A percentile compares a stretch with the other conserved stretches of the same genome.
phyloP scores from a whole-genome alignment of 129 eudicot species.

The Gnaphalium uliginosum region DNA sequence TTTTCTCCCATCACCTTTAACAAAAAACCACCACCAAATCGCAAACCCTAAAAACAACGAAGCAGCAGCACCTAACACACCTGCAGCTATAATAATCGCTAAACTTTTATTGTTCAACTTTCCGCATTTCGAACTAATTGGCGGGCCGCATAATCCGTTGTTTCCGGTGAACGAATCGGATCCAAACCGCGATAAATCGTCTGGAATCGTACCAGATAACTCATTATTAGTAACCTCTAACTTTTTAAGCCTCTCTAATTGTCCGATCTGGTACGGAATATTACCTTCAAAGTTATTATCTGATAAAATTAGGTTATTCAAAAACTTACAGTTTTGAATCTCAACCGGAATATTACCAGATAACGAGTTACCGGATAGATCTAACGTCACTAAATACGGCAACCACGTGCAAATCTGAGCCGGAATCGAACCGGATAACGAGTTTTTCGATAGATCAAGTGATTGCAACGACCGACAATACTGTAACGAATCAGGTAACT shows the following conservation, averaged over 20 bases:
- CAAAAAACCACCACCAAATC: slow-evolving; percentile 69
- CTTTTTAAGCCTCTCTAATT: slow-evolving; percentile 56
- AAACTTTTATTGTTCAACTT: slow-evolving; percentile 47
- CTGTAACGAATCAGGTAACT: slow-evolving; percentile 57
- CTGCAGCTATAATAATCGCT: slow-evolving; percentile 65
- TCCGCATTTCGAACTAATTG: slow-evolving; percentile 53
- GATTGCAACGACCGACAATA: slow-evolving; percentile 60
- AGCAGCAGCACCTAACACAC: slow-evolving; percentile 60
- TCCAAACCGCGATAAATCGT: slow-evolving; percentile 42
- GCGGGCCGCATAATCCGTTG: slow-evolving; percentile 61
- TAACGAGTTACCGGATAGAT: slow-evolving; percentile 55
- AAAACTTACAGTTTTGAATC: slow-evolving; percentile 57
- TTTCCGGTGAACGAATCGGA: slow-evolving; percentile 50
- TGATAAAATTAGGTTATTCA: slow-evolving; percentile 47
- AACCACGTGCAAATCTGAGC: slow-evolving; percentile 63
- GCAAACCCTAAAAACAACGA: slow-evolving; percentile 62
- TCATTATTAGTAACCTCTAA: slow-evolving; percentile 49
- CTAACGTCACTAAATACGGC: slow-evolving; percentile 74
- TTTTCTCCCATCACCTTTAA: slow-evolving; percentile 34
- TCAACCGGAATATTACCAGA: slow-evolving; percentile 61
- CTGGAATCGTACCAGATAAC: slow-evolving; percentile 59
- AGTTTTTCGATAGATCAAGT: slow-evolving; percentile 66
- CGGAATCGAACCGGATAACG: slow-evolving; percentile 61
- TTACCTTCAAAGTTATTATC: slow-evolving; percentile 55
- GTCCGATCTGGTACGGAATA: slow-evolving; percentile 60